phyloP scores from a whole-genome alignment of 140 eudicot species.

The Cichorium intybus region DNA sequence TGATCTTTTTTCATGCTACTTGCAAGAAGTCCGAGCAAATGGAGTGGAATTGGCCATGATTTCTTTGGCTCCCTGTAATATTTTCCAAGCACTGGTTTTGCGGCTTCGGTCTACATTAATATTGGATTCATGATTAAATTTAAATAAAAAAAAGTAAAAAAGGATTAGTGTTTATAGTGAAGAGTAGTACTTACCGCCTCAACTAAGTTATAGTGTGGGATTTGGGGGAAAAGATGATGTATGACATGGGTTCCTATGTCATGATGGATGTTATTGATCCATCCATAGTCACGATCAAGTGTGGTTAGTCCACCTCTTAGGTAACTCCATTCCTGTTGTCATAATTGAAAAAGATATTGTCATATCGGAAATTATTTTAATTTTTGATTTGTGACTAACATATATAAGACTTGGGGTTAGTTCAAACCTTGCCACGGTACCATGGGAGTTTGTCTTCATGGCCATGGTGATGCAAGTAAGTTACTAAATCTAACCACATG shows the following conservation, averaged over 20 bases:
- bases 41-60: constrained; percentile 70
- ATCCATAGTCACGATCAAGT: constrained; percentile 93
- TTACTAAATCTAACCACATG: constrained; percentile 89
- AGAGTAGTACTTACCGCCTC: constrained; percentile 77
- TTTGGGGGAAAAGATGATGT: constrained; percentile 99
- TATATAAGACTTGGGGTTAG: background rate
- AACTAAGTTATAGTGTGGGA: constrained; percentile 87
- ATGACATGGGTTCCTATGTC: constrained; percentile 97
- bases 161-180: background rate
- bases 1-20: constrained; percentile 80
- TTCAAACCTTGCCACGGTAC: constrained; percentile 94
- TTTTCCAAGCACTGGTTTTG: constrained; percentile 83
- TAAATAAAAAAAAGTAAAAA: no score
- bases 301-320: constrained; percentile 96
- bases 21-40: constrained; percentile 59
- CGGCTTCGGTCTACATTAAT: constrained; percentile 76
- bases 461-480: constrained; percentile 98
- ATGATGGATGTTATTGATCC: constrained; percentile 97
- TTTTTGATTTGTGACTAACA: background rate
- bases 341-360: background rate
- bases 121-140: background rate
- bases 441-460: constrained; percentile 95
- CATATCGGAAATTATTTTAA: background rate
- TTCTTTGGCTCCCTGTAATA: constrained; percentile 80
- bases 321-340: constrained; percentile 88